Percentiles rank a stretch among this genome's conserved stretches.
phyloP scores from a whole-genome alignment of 495 filamentous ascomycete genomes.

The Talaromyces stipitatus region DNA sequence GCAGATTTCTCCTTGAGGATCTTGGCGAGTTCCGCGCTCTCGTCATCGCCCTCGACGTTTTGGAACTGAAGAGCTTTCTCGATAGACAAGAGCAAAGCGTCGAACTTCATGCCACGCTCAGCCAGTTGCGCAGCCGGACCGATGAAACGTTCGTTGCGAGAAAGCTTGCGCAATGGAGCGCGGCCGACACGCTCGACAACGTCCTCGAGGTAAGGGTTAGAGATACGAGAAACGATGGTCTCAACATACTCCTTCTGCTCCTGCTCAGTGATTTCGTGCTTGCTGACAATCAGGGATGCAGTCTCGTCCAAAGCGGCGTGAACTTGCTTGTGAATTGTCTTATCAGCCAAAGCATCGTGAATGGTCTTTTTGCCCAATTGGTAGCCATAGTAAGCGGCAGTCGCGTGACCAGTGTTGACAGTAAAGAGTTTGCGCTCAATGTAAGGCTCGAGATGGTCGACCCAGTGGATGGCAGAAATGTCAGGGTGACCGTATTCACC shows the following conservation, averaged over 20 bases:
- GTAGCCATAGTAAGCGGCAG: constrained; percentile 94
- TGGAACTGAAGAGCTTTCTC: constrained; percentile 91
- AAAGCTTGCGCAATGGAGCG: constrained; percentile 86
- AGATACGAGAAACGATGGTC: constrained; percentile 85
- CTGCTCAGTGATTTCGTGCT: constrained; percentile 67
- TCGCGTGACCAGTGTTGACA: constrained; percentile 96
- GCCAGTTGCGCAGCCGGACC: constrained; percentile 81
- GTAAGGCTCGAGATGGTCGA: constrained; percentile 83
- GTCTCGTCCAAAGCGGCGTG: constrained; percentile 73
- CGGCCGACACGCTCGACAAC: constrained; percentile 91
- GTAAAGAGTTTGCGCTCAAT: constrained; percentile 99
- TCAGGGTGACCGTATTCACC: constrained; percentile 53
- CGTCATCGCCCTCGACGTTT: constrained; percentile 80
- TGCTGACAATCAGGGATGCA: constrained; percentile 70
- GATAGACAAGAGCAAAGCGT: constrained; percentile 63
- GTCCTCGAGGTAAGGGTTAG: constrained; percentile 91
- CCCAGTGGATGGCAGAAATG: constrained; percentile 86
- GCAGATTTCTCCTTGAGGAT: constrained; percentile 62
- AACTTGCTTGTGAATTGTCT: constrained; percentile 65
- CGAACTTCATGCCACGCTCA: constrained; percentile 62
- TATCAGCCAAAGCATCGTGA: constrained; percentile 68
- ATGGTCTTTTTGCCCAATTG: constrained; percentile 74
- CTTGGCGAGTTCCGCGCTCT: constrained; percentile 74
- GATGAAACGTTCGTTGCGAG: constrained; percentile 89
- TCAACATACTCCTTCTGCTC: constrained; percentile 88